A percentile compares a stretch with the other conserved stretches of the same genome.
phyloP scores from a whole-genome alignment of 2,329 filamentous ascomycete species.

The Colletotrichum liriopes region DNA sequence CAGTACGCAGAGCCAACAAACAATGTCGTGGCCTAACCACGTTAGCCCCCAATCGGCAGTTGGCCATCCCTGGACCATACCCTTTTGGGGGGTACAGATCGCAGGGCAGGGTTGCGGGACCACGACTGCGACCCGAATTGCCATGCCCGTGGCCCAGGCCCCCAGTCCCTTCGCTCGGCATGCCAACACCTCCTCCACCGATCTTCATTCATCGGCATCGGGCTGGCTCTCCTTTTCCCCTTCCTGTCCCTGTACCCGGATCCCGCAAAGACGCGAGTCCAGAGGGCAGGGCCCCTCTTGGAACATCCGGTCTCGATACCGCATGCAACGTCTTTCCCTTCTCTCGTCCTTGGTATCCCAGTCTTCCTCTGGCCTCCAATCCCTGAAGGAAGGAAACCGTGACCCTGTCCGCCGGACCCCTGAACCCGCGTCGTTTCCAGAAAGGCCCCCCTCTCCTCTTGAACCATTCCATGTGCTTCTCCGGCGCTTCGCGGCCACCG shows the following conservation, averaged over 20 bases:
- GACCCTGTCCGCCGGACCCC: background rate
- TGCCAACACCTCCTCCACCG: conserved; percentile 18
- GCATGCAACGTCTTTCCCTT: background rate
- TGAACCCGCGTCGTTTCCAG: background rate
- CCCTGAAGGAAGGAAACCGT: background rate
- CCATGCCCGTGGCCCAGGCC: background rate
- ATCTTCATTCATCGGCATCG: conserved; percentile 28
- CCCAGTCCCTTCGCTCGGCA: conserved; percentile 1
- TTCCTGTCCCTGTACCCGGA: conserved; percentile 13
- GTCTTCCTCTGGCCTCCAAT: background rate
- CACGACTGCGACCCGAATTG: background rate
- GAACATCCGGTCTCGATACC: background rate
- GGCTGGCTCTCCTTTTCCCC: background rate
- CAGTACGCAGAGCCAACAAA: background rate
- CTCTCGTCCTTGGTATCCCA: background rate
- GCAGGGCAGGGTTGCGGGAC: background rate
- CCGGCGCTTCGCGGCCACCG: conserved; percentile 5
- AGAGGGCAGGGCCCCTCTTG: background rate
- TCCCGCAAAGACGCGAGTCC: conserved; percentile 4
- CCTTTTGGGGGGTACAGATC: conserved; percentile 12
- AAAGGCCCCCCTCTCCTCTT: background rate
- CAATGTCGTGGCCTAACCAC: conserved; percentile 9
- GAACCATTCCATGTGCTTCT: conserved; percentile 22
- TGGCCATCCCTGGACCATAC: conserved; percentile 34
- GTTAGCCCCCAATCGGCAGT: conserved; percentile 32